Evolutionary conservation across 306 rosid genomes (phyloP).

Genomic region (Datisca glomerata): DNA sequence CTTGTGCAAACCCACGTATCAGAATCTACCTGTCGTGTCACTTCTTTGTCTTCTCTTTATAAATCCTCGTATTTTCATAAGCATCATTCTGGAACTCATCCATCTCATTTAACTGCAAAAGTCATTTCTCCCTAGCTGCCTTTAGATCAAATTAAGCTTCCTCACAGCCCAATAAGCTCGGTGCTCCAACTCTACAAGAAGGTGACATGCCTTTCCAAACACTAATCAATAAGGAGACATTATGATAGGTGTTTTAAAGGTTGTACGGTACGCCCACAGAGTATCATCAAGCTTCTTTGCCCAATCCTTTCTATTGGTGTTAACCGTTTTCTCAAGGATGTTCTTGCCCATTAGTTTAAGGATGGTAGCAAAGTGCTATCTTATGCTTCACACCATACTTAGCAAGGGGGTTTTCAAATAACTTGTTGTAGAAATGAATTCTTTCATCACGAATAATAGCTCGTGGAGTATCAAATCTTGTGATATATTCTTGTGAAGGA

Average conservation of each 20-base stretch:
- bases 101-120: background rate
- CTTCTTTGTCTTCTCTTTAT: background rate
- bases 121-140: background rate
- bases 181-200: background rate
- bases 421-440: background rate
- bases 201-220: slow-evolving; percentile 1
- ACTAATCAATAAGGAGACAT: background rate
- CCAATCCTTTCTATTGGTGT: background rate
- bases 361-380: background rate
- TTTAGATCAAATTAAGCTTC: background rate
- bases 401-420: no score
- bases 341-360: background rate
- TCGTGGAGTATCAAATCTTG: background rate
- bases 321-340: background rate
- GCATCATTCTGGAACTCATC: background rate
- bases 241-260: background rate
- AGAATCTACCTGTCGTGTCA: background rate
- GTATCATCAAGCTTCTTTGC: background rate
- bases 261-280: no score
- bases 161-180: background rate
- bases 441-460: background rate
- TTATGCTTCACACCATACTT: background rate
- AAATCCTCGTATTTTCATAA: background rate
- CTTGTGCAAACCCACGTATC: background rate
- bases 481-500: no score